Base-by-base conservation (phyloP, 768 basidiomycete species). In the Phylloporus arenicola region DNA sequence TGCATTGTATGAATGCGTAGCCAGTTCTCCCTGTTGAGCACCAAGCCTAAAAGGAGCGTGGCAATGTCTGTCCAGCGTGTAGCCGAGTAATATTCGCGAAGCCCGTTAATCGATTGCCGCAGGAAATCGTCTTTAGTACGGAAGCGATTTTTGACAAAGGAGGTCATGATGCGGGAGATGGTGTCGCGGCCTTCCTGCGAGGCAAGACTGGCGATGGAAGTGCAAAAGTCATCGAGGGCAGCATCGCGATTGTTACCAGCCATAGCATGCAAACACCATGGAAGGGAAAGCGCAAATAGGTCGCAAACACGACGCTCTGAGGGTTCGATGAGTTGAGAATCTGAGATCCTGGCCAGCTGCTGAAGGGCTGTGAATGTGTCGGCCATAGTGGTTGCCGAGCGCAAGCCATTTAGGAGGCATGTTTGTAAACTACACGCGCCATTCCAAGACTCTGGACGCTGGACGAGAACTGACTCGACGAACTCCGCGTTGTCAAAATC, bases 51-150 rank as follows among this genome's bases (percentile, higher is more conserved):
- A n/a, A 96, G 79, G 14, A 92, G 75, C 1, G 89, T 88, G 43
- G 91, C 83, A 17, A 92, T 81, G 25, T 92, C 84, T 2, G 86
- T 78, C 81, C 89, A 89, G 57, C 83, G 73, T 45, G 88, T 78
- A 4, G 73, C 73, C 0, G 82, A 81, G 61, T 91, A 92, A 66
- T 90, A 84, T 62, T 96, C 93, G 19, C 92, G 82, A 33, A 97
- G 76, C 57, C 88, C 85, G 2, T 82, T 75, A 19, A 92, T 84
- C 0, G 90, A 92, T 63, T 96, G 92, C 5, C 91, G 83, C 51
- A 95, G 77, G 70, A 95, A 95, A 68, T 96, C 93, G 46, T 97
- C 93, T 60, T 85, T 85, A 2, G 92, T 92, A 43, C 93, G 77
- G 75, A 97, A 96, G 45, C 88, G 85, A 19, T 77, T 75, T 67